Conservation (phyloP, 2,329 filamentous ascomycete species). For the Nemania sp. region DNA sequence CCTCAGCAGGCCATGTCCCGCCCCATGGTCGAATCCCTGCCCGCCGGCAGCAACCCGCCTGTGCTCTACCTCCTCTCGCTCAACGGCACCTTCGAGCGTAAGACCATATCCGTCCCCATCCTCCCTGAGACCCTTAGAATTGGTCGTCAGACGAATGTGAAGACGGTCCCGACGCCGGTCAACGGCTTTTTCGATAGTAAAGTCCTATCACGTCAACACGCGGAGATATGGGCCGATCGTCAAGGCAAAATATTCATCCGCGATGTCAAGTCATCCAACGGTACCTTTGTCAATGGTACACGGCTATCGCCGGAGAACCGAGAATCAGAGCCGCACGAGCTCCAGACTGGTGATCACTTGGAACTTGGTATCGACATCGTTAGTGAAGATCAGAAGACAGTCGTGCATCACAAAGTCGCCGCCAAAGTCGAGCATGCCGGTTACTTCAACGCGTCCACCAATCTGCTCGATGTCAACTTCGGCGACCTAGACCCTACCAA, state of each 20-base stretch:
- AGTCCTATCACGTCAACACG: constrained; percentile 92
- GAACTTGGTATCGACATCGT: constrained; percentile 98
- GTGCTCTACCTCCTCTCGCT: constrained; percentile 86
- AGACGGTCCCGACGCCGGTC: constrained; percentile 84
- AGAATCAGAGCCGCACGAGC: constrained; percentile 92
- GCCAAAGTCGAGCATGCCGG: constrained; percentile 96
- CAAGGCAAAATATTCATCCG: constrained; percentile 93
- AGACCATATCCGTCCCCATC: constrained; percentile 92
- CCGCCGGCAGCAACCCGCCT: constrained; percentile 71
- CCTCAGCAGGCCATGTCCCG: constrained; percentile 58
- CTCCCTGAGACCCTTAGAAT: constrained; percentile 93
- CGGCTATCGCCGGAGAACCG: constrained; percentile 91
- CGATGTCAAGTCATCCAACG: constrained; percentile 98
- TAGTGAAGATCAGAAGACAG: constrained; percentile 96
- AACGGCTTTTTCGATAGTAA: constrained; percentile 99
- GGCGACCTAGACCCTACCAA: constrained; percentile 86
- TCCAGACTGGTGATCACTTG: constrained; percentile 87
- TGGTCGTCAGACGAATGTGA: constrained; percentile 94
- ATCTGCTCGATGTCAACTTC: constrained; percentile 86
- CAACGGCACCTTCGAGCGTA: constrained; percentile 95
- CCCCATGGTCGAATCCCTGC: constrained; percentile 64
- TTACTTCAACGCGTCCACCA: constrained; percentile 73
- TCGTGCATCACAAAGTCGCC: constrained; percentile 97
- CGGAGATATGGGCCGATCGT: constrained; percentile 84
- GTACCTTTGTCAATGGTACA: constrained; percentile 94